Base-by-base conservation (phyloP, 2,329 filamentous ascomycete genomes). In the Sporothrix euskadiensis region DNA sequence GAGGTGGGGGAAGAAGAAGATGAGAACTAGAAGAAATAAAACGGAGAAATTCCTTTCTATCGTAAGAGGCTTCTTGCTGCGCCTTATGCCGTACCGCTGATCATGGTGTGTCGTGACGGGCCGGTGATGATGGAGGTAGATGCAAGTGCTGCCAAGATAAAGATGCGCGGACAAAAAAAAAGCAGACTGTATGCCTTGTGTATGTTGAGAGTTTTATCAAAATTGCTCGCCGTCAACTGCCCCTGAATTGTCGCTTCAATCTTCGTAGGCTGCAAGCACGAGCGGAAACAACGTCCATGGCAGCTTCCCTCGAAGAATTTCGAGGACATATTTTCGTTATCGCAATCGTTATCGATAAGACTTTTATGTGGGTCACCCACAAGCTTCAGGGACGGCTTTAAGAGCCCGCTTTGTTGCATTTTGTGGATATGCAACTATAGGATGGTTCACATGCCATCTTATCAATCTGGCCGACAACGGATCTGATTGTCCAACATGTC, bases 331-430 rank as follows among this genome's bases (percentile, higher is more conserved):
- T 32, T 59, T 72, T 72, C 44, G 57, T 72, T 68, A 68, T 68
- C 65, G 44, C 65, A 41, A 30, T 59, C 59, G 41, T 69, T 73
- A 69, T 73, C 71, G 71, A 73, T 73, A 63, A 72, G 26, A 75
- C 71, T 74, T 74, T 75, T 75, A 73, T 47, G 54, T 72, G 75
- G 75, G 66, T 30, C 61, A 5, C 41, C 16, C 12, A 12, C 9
- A n/a, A 19, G n/a, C 12, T 35, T 6, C 61, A 47, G 61, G 39
- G 9, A 30, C 61, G 10, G 39, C 3, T 12, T 61, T 9, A 26
- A 10, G 2, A 14, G 22, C 0, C 30, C 32, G 61, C 4, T 3
- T 66, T 30, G 14, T 1, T 47, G 61, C 61, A 66, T 66, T 16
- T 30, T 44, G 5, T 1, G 3, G 6, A 14, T 26, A 66, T 66